A percentile compares a stretch with the other conserved stretches of the same genome.
phyloP scores from a whole-genome alignment of 768 basidiomycete genomes.

The Phanerodontia chrysosporium region DNA sequence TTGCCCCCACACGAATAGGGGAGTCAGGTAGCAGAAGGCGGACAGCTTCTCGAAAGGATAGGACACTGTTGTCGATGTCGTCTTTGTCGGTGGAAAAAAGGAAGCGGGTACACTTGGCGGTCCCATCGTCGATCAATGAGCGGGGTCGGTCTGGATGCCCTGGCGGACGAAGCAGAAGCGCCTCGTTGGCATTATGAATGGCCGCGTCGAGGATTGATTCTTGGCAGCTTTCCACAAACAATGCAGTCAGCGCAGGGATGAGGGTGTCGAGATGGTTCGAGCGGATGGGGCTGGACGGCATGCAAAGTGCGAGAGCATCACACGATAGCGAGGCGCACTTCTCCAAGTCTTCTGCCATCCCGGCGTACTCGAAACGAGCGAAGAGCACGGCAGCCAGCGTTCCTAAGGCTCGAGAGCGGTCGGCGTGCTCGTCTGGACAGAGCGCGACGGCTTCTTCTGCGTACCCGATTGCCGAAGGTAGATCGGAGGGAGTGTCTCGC shows the following conservation, averaged over 20 bases:
- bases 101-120: not conserved
- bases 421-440: not conserved
- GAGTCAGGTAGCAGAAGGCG: not conserved
- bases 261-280: not conserved
- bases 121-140: not conserved
- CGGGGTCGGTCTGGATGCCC: not conserved
- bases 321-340: too few species aligned
- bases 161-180: not conserved
- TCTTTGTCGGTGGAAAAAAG: not conserved
- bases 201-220: not conserved
- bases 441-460: not conserved
- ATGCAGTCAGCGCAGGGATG: not conserved
- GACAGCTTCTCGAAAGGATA: not conserved
- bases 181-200: not conserved
- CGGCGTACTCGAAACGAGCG: not conserved
- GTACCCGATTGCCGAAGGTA: not conserved
- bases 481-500: not conserved
- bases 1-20: not conserved
- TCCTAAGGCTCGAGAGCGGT: not conserved
- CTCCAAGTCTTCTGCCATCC: not conserved
- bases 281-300: not conserved
- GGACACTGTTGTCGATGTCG: not conserved
- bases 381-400: not conserved
- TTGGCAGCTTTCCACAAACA: not conserved
- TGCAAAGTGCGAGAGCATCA: not conserved